A percentile compares a stretch with the other conserved stretches of the same genome.
Evolutionary conservation across 2,329 filamentous ascomycete genomes (phyloP).

Genomic region (Ascochyta pisi): DNA sequence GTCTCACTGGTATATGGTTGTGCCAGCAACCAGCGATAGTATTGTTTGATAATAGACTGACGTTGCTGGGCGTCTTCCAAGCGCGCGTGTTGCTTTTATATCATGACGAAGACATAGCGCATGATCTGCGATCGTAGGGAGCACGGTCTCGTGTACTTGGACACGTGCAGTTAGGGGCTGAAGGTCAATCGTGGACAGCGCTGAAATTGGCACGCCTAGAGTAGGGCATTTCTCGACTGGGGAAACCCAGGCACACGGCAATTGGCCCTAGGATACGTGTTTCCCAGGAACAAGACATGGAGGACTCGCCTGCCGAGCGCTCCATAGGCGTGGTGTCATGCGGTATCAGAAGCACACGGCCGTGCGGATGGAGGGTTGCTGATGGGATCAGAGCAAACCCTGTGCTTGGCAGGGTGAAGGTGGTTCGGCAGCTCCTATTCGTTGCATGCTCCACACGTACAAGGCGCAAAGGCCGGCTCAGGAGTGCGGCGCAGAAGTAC

Average conservation of each 20-base stretch:
- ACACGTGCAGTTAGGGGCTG: conserved; percentile 22
- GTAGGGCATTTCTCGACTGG: conserved; percentile 18
- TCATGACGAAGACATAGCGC: conserved; percentile 16
- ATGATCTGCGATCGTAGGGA: conserved; percentile 6
- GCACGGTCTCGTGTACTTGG: conserved; percentile 4
- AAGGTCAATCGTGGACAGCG: conserved; percentile 19
- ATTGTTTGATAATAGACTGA: conserved; percentile 11
- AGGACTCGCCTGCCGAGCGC: conserved; percentile 14
- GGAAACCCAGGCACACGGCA: conserved; percentile 13
- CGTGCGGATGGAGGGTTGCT: conserved; percentile 8
- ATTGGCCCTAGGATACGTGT: conserved; percentile 3
- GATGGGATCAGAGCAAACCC: conserved; percentile 6
- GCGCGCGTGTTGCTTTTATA: neutral
- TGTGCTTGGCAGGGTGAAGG: conserved; percentile 21
- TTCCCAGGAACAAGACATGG: conserved; percentile 18
- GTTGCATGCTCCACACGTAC: conserved; percentile 13
- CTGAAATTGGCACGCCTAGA: conserved; percentile 15
- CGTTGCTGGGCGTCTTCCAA: neutral
- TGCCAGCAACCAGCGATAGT: conserved; percentile 18
- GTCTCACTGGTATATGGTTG: conserved; percentile 11
- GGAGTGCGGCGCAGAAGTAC: conserved; percentile 25
- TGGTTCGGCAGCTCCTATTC: conserved; percentile 5
- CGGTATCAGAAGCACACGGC: conserved; percentile 5
- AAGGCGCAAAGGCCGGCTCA: conserved; percentile 15
- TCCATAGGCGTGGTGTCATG: conserved; percentile 3